These are phyloP conservation scores for Colletotrichum endophyticum DNA, from an alignment of 2,329 filamentous ascomycete species.

Conservation along the genomic window DNA sequence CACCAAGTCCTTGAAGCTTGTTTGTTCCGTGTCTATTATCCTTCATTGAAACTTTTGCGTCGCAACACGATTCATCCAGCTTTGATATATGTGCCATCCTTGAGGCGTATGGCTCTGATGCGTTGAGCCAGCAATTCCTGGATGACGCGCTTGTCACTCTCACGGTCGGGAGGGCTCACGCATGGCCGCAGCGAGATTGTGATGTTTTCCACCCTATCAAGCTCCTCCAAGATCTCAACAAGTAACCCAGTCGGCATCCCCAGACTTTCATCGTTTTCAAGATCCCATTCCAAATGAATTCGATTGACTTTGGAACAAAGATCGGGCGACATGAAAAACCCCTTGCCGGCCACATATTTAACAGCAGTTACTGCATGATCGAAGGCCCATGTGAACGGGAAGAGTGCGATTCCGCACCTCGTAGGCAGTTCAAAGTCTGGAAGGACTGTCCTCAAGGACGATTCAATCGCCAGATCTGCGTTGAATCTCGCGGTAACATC, in stretches of 20 bases:
- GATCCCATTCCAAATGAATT: not conserved
- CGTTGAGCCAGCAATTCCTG: not conserved
- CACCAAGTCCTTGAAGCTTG: not conserved
- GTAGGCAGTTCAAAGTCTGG: fast-evolving
- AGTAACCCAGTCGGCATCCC: not conserved
- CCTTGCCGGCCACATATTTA: not conserved
- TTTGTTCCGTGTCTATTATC: not conserved
- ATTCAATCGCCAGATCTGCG: not conserved
- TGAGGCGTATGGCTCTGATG: not conserved
- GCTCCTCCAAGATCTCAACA: not conserved
- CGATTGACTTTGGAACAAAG: not conserved
- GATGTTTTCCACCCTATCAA: not conserved
- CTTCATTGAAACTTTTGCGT: not conserved
- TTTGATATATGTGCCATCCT: not conserved
- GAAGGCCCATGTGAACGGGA: not conserved
- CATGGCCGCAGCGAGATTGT: not conserved
- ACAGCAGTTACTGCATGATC: not conserved
- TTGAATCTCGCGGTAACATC: not conserved
- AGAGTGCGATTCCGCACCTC: not conserved
- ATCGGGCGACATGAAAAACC: not conserved
- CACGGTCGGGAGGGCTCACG: not conserved
- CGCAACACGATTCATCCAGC: not conserved
- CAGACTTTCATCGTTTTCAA: not conserved
- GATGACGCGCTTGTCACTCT: not conserved
- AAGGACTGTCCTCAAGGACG: not conserved